phyloP scores from a whole-genome alignment of 148 eudicot species.

The Rheum nobile region DNA sequence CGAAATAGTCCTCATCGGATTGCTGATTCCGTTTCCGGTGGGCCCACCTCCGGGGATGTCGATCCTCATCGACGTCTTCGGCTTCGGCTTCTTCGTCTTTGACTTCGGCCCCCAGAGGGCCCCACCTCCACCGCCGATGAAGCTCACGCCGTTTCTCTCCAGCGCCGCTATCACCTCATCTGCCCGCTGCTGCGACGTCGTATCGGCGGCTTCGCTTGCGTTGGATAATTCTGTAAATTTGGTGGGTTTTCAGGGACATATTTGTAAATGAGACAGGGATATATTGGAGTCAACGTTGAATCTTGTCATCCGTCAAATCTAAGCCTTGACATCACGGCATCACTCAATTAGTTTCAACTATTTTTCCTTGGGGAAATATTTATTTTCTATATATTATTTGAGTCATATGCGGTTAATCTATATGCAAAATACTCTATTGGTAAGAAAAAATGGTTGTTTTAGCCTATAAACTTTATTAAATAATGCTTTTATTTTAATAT shows the following conservation, averaged over 20 bases:
- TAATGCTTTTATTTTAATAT: no score
- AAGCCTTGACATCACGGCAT: no score
- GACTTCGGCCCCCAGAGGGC: constrained; percentile 10
- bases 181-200: constrained; percentile 28
- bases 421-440: no score
- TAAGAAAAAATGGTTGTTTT: no score
- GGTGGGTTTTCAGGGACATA: neutral
- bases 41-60: constrained; percentile 58
- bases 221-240: constrained; percentile 17
- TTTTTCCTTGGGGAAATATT: neutral
- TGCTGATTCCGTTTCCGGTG: neutral
- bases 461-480: no score
- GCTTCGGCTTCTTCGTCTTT: constrained; percentile 48
- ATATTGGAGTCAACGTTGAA: neutral
- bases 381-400: no score
- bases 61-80: constrained; percentile 55
- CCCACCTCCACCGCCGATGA: constrained; percentile 28
- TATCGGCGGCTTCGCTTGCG: constrained; percentile 24
- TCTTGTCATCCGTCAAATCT: neutral
- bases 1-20: constrained; percentile 49
- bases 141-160: constrained; percentile 61
- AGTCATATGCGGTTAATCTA: no score
- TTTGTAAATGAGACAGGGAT: neutral
- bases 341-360: no score
- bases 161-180: constrained; percentile 70